Evolutionary conservation across 495 filamentous ascomycete genomes (phyloP), one percentile per base, ranked within the genome.

Genomic region (Entonaema liquescens): DNA sequence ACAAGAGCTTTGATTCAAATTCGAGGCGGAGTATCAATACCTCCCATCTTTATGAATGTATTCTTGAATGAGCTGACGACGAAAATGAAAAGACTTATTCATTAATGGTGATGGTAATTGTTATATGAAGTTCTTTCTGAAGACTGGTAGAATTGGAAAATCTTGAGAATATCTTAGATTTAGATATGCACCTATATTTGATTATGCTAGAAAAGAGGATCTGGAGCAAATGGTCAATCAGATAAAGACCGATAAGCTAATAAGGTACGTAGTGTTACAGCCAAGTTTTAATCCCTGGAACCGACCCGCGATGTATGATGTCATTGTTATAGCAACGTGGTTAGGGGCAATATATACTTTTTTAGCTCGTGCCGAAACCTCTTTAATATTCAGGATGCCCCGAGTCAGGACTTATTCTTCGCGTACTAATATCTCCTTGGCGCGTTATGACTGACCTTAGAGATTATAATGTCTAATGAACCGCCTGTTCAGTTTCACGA

Each of bases 381-480:
- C 33, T 61, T 47, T 47, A 42, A 59, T 56, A 42, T 53, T 19
- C 31, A 59, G 54, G 57, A 63, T 72, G 63, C 47, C 35, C 44
- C 63, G 52, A 62, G 62, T 35, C 15, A 72, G 26, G 54, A 59
- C 55, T 44, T n/a, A 53, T 49, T 49, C 47, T 44, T 63, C 33
- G 11, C n/a, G 13, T 61, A 63, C 19, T n/a, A 62, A 54, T 23
- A 5, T 49, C 59, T 59, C n/a, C 35, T 36, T 56, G 62, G 12
- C 36, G 67, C 57, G 44, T 65, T 28, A 53, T 42, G 47, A 44
- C 52, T 12, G 25, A 54, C 31, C 25, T 15, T 13, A 38, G 56
- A 9, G 28, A 52, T 38, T 50, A 75, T 42, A 62, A 75, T 75
- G 73, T 68, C 68, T 57, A 47, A 67, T 65, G 67, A 71, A 29